Conservation (phyloP, 345 rosid genomes). For the Reutealis trisperma region DNA sequence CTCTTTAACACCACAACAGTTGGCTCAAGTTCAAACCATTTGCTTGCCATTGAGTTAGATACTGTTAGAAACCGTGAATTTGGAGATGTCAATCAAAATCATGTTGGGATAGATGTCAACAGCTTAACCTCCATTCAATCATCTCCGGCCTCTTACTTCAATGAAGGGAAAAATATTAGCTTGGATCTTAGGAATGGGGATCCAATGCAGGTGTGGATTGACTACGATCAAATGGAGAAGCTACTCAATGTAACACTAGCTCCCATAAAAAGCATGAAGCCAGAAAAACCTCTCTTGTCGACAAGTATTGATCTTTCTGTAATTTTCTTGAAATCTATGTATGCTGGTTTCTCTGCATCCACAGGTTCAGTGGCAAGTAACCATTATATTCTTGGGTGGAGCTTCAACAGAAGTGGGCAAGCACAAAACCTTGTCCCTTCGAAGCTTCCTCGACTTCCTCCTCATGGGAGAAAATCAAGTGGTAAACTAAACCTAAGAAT, state of each 20-base stretch:
- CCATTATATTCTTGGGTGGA: constrained; percentile 16
- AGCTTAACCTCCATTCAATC: constrained; percentile 14
- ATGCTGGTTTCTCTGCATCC: constrained; percentile 21
- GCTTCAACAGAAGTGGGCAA: constrained; percentile 6
- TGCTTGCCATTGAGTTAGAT: constrained; percentile 23
- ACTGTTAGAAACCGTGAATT: constrained; percentile 6
- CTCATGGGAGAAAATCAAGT: neutral
- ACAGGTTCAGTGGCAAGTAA: constrained; percentile 15
- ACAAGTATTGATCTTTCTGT: neutral
- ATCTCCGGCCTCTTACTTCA: constrained; percentile 13
- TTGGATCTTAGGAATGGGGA: constrained; percentile 12
- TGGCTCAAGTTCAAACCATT: constrained; percentile 16
- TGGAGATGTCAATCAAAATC: constrained; percentile 13
- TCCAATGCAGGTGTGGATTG: constrained; percentile 24
- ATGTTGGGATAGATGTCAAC: constrained; percentile 23
- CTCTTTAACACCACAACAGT: constrained; percentile 3
- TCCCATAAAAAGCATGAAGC: constrained; percentile 9
- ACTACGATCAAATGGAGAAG: constrained; percentile 7
- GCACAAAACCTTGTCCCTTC: neutral
- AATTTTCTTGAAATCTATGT: neutral
- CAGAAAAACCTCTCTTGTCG: constrained; percentile 16
- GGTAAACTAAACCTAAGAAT: neutral
- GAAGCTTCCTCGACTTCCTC: neutral
- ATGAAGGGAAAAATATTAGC: neutral
- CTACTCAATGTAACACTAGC: constrained; percentile 21